Conservation (phyloP, 2,329 filamentous ascomycete species). For the Fusarium papillatum region DNA sequence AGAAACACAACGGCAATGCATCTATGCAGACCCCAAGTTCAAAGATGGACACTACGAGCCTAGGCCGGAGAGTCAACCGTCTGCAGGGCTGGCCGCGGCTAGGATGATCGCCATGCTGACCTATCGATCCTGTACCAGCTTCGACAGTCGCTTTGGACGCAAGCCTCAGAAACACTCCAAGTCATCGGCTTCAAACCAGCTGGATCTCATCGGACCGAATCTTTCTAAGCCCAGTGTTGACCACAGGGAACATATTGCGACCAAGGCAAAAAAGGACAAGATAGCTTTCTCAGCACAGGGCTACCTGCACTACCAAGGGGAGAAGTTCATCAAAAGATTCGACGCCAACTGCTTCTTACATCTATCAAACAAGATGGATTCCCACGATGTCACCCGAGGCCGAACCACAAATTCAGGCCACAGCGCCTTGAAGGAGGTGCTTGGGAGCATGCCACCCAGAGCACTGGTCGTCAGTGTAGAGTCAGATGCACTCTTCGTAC, state of each 20-base stretch:
- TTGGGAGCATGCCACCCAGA: background rate
- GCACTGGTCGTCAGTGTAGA: background rate
- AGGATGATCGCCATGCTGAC: conserved; percentile 14
- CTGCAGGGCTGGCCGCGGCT: conserved; percentile 3
- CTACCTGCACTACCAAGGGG: conserved; percentile 16
- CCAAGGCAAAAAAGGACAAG: background rate
- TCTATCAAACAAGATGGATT: conserved; percentile 12
- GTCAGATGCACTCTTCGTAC: background rate
- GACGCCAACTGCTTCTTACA: conserved; percentile 15
- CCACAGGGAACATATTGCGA: background rate
- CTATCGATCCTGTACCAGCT: conserved; percentile 7
- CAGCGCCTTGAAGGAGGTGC: background rate
- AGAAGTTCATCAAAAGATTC: conserved; percentile 17
- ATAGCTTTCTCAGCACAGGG: conserved; percentile 8
- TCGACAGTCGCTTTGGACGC: conserved; percentile 14
- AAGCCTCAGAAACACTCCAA: background rate
- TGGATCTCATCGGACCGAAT: background rate
- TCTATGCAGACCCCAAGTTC: conserved; percentile 4
- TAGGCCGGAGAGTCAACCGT: background rate
- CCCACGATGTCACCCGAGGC: conserved; percentile 4
- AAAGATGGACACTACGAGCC: conserved; percentile 13
- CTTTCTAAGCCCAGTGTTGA: background rate
- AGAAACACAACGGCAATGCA: conserved; percentile 10
- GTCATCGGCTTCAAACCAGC: background rate
- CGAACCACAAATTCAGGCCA: background rate